These are phyloP conservation scores for Erodium chrysanthum DNA, from an alignment of 441 rosid genomes.

Conservation along the genomic window DNA sequence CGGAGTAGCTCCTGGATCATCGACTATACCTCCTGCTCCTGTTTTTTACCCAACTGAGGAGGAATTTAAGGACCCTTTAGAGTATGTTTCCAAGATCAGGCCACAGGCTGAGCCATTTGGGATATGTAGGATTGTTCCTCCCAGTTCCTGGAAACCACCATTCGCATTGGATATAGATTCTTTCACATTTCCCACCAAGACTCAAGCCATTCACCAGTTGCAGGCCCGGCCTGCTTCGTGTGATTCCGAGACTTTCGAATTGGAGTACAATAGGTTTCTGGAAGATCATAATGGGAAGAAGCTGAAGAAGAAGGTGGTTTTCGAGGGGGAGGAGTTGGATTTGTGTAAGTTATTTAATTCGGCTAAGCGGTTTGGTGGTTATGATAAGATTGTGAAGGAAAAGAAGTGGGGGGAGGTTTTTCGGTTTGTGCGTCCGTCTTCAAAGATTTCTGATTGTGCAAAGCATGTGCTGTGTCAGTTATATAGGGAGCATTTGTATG, in stretches of 20 bases:
- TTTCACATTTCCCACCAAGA: conserved; percentile 73
- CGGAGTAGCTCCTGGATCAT: conserved; percentile 24
- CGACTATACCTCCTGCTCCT: conserved; percentile 55
- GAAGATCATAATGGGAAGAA: conserved; percentile 66
- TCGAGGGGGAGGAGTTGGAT: conserved; percentile 85
- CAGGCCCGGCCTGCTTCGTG: conserved; percentile 83
- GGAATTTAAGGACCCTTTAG: conserved; percentile 78
- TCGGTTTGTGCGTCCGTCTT: conserved; percentile 51
- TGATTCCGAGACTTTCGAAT: conserved; percentile 73
- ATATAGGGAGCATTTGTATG: conserved; percentile 71
- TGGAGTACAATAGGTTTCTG: conserved; percentile 72
- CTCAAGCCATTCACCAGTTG: conserved; percentile 93
- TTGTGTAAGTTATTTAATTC: conserved; percentile 81
- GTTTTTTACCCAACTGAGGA: conserved; percentile 74
- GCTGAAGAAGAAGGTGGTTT: conserved; percentile 60
- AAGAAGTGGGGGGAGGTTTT: conserved; percentile 87
- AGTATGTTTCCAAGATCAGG: conserved; percentile 68
- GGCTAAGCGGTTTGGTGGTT: conserved; percentile 84
- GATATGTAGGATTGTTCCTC: conserved; percentile 90
- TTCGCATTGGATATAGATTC: conserved; percentile 56
- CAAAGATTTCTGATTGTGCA: conserved; percentile 70
- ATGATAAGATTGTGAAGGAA: conserved; percentile 55
- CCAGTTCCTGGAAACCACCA: conserved; percentile 63
- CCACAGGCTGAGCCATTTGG: conserved; percentile 82
- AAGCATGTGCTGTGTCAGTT: conserved; percentile 78